These are phyloP conservation scores for Apiospora kogelbergensis DNA, from an alignment of 2,329 filamentous ascomycete genomes.

Conservation along the genomic window DNA sequence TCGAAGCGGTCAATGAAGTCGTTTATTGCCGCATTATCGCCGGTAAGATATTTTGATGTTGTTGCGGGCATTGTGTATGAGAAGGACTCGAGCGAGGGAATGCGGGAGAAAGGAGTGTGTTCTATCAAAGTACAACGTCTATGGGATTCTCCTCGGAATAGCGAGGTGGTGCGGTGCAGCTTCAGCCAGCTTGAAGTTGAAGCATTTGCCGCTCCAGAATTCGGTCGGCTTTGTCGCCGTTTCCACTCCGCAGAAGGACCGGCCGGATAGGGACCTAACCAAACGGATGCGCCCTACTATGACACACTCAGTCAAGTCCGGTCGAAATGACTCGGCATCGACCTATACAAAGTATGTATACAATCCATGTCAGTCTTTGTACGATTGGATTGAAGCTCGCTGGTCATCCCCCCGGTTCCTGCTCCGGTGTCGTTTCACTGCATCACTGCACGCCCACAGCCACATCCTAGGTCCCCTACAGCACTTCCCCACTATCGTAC, in stretches of 20 bases:
- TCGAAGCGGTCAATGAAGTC: slow-evolving; percentile 90
- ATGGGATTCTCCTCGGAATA: neutral
- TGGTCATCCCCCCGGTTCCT: neutral
- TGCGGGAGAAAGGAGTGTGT: neutral
- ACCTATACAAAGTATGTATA: neutral
- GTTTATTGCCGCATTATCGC: slow-evolving; percentile 73
- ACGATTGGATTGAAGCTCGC: neutral
- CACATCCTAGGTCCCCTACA: neutral
- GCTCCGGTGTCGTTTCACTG: neutral
- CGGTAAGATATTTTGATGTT: slow-evolving; percentile 69
- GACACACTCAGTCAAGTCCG: neutral
- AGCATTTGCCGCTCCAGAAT: neutral
- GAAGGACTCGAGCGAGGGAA: neutral
- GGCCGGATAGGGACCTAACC: neutral
- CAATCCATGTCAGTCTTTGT: neutral
- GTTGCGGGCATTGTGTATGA: slow-evolving; percentile 29
- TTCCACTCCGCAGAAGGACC: slow-evolving; percentile 6
- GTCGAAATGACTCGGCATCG: neutral
- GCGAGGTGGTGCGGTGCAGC: neutral
- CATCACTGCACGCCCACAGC: neutral
- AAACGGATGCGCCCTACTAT: neutral
- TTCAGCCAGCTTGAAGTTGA: neutral
- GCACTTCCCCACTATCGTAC: slow-evolving; percentile 15
- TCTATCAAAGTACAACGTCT: neutral
- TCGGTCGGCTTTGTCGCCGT: slow-evolving; percentile 4